A percentile compares a stretch with the other conserved stretches of the same genome.
Evolutionary conservation across 2,329 filamentous ascomycete species (phyloP).

Genomic region (Incumbomyces delicatus): DNA sequence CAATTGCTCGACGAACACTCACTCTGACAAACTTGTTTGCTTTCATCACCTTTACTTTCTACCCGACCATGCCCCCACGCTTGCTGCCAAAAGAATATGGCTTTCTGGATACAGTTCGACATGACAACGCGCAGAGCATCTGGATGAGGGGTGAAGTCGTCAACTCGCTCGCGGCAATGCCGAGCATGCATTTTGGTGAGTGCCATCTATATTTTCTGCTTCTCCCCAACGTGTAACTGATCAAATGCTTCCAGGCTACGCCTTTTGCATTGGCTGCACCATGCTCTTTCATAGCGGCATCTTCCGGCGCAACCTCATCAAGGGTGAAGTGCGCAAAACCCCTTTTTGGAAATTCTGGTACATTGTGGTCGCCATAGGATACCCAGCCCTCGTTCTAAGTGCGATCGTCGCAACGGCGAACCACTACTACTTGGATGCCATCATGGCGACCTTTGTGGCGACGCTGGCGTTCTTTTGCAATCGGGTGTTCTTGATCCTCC

Average conservation of each 20-base stretch:
- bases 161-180: constrained; percentile 50
- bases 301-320: constrained; percentile 29
- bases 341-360: constrained; percentile 23
- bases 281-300: constrained; percentile 45
- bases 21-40: constrained; percentile 53
- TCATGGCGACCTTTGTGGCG: constrained; percentile 41
- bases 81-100: constrained; percentile 50
- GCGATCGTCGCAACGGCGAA: constrained; percentile 51
- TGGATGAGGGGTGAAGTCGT: constrained; percentile 49
- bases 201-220: neutral
- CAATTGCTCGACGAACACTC: constrained; percentile 49
- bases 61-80: constrained; percentile 55
- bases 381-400: constrained; percentile 40
- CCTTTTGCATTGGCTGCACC: constrained; percentile 46
- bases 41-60: constrained; percentile 53
- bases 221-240: neutral
- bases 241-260: constrained; percentile 32
- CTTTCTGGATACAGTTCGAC: constrained; percentile 54
- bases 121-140: constrained; percentile 42
- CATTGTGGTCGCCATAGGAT: constrained; percentile 39
- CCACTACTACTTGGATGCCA: constrained; percentile 48
- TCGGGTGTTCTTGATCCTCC: constrained; percentile 40
- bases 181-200: constrained; percentile 43
- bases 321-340: constrained; percentile 29
- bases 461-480: constrained; percentile 40